Evolutionary conservation across 441 rosid species (phyloP).

Genomic region (Croton laevigatus): DNA sequence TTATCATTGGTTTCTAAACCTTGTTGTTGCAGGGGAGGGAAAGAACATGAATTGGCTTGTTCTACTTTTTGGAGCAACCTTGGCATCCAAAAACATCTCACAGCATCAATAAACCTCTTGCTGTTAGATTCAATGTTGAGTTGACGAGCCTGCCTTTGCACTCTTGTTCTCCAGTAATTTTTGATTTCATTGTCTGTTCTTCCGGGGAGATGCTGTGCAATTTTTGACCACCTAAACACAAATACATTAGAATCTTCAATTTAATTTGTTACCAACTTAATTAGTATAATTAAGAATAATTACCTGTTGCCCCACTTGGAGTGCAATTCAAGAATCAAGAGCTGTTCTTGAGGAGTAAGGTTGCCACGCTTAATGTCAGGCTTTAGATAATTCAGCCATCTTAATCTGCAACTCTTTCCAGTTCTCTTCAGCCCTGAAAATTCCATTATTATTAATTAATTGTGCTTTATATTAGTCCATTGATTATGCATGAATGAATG

Average conservation of each 20-base stretch:
- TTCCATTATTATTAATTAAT: too few relatives aligned
- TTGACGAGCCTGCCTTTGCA: conserved; percentile 62
- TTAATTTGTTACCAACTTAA: not conserved
- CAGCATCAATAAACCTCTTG: conserved; percentile 43
- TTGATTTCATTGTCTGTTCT: conserved; percentile 77
- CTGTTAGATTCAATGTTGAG: conserved; percentile 57
- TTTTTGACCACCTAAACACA: conserved; percentile 63
- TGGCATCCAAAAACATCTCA: conserved; percentile 52
- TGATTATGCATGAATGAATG: too few relatives aligned
- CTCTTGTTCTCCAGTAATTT: conserved; percentile 78
- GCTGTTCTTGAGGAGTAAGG: conserved; percentile 49
- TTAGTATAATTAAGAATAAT: not conserved
- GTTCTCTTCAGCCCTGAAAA: conserved; percentile 48
- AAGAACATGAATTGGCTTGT: conserved; percentile 17
- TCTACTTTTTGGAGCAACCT: conserved; percentile 45
- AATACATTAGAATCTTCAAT: not conserved
- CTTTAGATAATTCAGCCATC: conserved; percentile 61
- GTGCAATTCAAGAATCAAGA: conserved; percentile 49
- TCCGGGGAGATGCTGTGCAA: conserved; percentile 70
- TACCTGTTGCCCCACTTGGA: conserved; percentile 65
- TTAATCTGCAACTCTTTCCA: conserved; percentile 59
- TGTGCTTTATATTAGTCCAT: too few relatives aligned
- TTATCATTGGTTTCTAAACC: conserved; percentile 12
- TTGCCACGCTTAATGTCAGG: conserved; percentile 60
- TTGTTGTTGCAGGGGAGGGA: not conserved